Base-by-base conservation (phyloP, 129 eudicot genomes). In the Centrapalus pauciflorus region DNA sequence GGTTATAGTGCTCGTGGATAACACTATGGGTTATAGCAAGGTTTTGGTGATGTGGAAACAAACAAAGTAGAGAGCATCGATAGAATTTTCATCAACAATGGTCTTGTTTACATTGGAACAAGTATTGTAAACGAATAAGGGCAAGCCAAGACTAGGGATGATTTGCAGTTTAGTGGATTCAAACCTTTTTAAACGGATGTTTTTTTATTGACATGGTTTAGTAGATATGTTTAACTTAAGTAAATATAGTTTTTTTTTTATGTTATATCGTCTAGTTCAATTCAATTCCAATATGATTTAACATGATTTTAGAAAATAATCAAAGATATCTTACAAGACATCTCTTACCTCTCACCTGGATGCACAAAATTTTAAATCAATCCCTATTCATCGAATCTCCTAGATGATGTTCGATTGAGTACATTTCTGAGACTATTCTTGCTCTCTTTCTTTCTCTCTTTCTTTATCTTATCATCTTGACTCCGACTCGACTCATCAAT, bases 371-470 rank as follows among this genome's bases (percentile, higher is more conserved):
- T 48, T 20, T 27, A 4, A 64, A 5, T 5, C 5, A 3, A 7
- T 66, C 27, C 43, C 26, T 74, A 58, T 45, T 69, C 81, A 57
- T 65, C 77, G 50, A 75, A 79, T 68, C 90, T 73, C 66, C 82
- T 77, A 58, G 86, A 77, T 12, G 84, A 82, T 28, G 66, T 38
- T 57, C 40, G 75, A 59, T 66, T 79, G 24, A 88, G 61, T 76
- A 88, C 34, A 40, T 54, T 82, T 72, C 96, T 80, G 23, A 88
- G 81, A 73, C 93, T 88, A 54, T 82, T 85, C 73, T 70, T 82
- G 48, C 93, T 85, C 80, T 88, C 93, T 25, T 71, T 82, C 56
- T 76, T 71, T 70, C 66, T 79, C 76, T 88, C 93, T 25, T 71
- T 82, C 56, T 76, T 71, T 70, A 62, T 79, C 76, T 65, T 77